Evolutionary conservation across 2,329 filamentous ascomycete species (phyloP).

Genomic region (Claviceps monticola): DNA sequence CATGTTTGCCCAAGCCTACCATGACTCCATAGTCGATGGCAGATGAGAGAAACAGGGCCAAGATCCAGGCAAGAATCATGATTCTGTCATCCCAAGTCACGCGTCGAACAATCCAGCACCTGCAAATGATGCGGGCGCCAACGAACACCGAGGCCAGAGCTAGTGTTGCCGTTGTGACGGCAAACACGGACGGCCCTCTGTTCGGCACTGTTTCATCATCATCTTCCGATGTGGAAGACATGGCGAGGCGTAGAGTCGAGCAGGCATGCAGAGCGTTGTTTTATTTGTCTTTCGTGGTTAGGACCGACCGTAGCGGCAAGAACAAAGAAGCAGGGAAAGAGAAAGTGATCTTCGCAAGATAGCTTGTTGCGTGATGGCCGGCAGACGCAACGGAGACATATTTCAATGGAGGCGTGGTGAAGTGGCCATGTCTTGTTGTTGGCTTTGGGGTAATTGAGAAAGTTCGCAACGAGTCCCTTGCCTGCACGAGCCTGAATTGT

Average conservation of each 20-base stretch:
- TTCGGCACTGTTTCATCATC: slow-evolving; percentile 22
- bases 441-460: not conserved
- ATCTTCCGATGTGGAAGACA: slow-evolving; percentile 6
- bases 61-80: slow-evolving; percentile 65
- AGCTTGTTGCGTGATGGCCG: not conserved
- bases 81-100: slow-evolving; percentile 67
- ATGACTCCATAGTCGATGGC: slow-evolving; percentile 50
- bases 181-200: slow-evolving; percentile 49
- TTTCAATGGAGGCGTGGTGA: not conserved
- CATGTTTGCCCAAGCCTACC: slow-evolving; percentile 55
- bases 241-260: not conserved
- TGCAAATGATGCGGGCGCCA: slow-evolving; percentile 56
- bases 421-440: not conserved
- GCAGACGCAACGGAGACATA: not conserved
- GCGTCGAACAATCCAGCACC: slow-evolving; percentile 57
- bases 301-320: not conserved
- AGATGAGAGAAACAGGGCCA: slow-evolving; percentile 54
- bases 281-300: not conserved
- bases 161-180: slow-evolving; percentile 56
- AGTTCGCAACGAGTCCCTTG: not conserved
- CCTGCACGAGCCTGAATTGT: not conserved
- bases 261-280: slow-evolving; percentile 2
- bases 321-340: too few relatives aligned
- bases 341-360: not conserved
- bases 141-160: slow-evolving; percentile 63